A percentile compares a stretch with the other conserved stretches of the same genome.
Evolutionary conservation across 2,329 filamentous ascomycete species (phyloP).

Genomic region (Diaporthe destruens): DNA sequence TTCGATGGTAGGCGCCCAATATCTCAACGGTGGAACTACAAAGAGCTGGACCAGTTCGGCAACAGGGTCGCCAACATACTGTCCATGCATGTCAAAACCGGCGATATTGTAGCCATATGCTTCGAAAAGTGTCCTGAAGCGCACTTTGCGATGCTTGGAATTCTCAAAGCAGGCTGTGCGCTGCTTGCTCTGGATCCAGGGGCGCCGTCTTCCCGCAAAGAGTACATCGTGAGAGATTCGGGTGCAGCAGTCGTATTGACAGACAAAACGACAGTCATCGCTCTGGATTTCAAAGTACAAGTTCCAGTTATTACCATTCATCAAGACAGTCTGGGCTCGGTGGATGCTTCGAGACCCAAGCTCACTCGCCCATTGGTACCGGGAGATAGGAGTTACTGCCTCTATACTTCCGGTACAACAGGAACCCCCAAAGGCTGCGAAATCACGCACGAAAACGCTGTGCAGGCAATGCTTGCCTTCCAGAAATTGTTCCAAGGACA

Average conservation of each 20-base stretch:
- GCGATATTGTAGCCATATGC: slow-evolving; percentile 78
- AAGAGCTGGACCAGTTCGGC: slow-evolving; percentile 76
- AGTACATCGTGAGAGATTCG: slow-evolving; percentile 84
- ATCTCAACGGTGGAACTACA: slow-evolving; percentile 77
- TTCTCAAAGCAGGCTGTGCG: slow-evolving; percentile 84
- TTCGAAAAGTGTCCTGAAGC: slow-evolving; percentile 90
- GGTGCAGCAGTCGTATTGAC: slow-evolving; percentile 73
- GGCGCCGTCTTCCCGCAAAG: slow-evolving; percentile 78
- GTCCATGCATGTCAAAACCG: slow-evolving; percentile 60
- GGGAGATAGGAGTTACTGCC: slow-evolving; percentile 79
- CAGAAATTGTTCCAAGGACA: slow-evolving; percentile 80
- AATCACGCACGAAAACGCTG: slow-evolving; percentile 87
- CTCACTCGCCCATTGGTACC: slow-evolving; percentile 54
- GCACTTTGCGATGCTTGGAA: slow-evolving; percentile 84
- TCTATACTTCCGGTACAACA: slow-evolving; percentile 91
- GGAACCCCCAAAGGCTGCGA: slow-evolving; percentile 90
- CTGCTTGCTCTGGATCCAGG: slow-evolving; percentile 85
- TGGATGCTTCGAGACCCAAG: slow-evolving; percentile 45
- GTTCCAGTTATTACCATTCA: slow-evolving; percentile 52
- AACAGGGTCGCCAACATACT: slow-evolving; percentile 80
- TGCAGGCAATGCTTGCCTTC: slow-evolving; percentile 91
- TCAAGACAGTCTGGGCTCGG: slow-evolving; percentile 48
- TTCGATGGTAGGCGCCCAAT: slow-evolving; percentile 61
- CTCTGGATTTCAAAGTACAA: slow-evolving; percentile 51
- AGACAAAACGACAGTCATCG: slow-evolving; percentile 48